These are phyloP conservation scores for Mortierella claussenii DNA, from an alignment of 192 early-diverging fungal species.

Conservation along the genomic window DNA sequence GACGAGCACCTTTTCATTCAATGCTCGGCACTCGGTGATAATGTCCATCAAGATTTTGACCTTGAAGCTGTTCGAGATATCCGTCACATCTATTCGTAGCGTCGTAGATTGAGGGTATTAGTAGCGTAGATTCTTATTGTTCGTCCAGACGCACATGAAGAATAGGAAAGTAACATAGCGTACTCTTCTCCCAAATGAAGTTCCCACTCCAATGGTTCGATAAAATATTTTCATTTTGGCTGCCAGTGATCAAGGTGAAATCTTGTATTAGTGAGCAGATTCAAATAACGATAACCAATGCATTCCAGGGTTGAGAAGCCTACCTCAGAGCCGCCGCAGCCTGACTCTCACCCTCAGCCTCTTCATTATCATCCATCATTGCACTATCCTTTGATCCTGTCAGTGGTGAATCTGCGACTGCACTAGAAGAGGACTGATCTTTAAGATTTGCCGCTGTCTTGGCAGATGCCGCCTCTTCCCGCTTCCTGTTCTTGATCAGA, in stretches of 20 bases:
- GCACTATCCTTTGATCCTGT: not conserved
- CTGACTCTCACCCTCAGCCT: slow-evolving; percentile 13
- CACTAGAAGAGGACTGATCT: too few relatives aligned
- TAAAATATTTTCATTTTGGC: slow-evolving; percentile 16
- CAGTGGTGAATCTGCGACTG: too few relatives aligned
- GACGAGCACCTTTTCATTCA: slow-evolving; percentile 76
- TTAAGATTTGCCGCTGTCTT: not conserved
- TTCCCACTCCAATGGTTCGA: slow-evolving; percentile 10
- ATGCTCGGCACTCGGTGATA: slow-evolving; percentile 51
- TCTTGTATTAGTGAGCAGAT: too few relatives aligned
- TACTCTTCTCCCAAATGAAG: slow-evolving; percentile 19
- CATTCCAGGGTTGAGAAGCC: not conserved
- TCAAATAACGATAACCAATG: too few relatives aligned
- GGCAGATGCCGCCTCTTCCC: not conserved
- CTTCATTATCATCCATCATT: slow-evolving; percentile 17
- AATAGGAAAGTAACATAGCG: too few relatives aligned
- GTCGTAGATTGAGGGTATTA: too few relatives aligned
- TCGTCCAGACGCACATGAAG: too few relatives aligned
- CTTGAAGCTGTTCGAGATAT: slow-evolving; percentile 57
- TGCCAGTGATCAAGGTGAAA: too few relatives aligned
- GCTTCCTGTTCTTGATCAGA: not conserved
- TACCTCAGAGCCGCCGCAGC: slow-evolving; percentile 12
- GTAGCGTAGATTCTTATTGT: too few relatives aligned
- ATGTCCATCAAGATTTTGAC: slow-evolving; percentile 68
- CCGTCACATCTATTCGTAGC: slow-evolving; percentile 36